Evolutionary conservation across 208 protist genomes (phyloP), one percentile per base, ranked within the genome.

Genomic region (Borovskyia barvae): DNA sequence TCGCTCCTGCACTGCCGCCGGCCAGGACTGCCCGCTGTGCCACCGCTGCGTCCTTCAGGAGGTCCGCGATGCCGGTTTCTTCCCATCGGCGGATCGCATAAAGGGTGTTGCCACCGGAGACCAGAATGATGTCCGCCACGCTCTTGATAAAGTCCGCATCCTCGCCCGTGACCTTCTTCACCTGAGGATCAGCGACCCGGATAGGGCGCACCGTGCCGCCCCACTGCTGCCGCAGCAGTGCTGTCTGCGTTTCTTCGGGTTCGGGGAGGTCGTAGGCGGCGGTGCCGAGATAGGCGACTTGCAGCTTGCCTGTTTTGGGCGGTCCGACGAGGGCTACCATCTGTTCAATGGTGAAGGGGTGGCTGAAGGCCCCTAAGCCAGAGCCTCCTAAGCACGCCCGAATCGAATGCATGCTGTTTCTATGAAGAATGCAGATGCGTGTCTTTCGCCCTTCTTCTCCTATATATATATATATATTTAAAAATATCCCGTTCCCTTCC

Each of bases 61-160:
- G 66, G 30, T 26, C 37, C 32, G 76, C 83, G 2, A 97, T 50
- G 2, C 92, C 89, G 11, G 82, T 83, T 57, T 91, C 81, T 25
- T 90, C 85, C 88, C 88, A 97, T 7, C 92, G 77, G 3, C 90
- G 85, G 12, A 94, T 58, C 6, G 92, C 92, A 58, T 85, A 97
- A 28, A 97, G 84, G 8, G 85, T 95, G 72, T 97, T 97, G 49
- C 92, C 92, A 6, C 89, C 92, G 7, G 83, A 87, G 4, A 93
- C 81, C 15, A 97, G 42, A 33, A 97, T 51, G 14, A 92, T 68
- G 40, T 95, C 82, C 0, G 89, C 92, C 19, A 49, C 22, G 15
- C 59, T 30, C 19, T 63, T 24, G 12, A 86, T 39, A 26, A 84
- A 72, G 14, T 70, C 43, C 11, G 46, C 61, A 24, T 85, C 74